Evolutionary conservation across 345 rosid genomes (phyloP), one percentile per base, ranked within the genome.

Genomic region (Melaleuca alternifolia): DNA sequence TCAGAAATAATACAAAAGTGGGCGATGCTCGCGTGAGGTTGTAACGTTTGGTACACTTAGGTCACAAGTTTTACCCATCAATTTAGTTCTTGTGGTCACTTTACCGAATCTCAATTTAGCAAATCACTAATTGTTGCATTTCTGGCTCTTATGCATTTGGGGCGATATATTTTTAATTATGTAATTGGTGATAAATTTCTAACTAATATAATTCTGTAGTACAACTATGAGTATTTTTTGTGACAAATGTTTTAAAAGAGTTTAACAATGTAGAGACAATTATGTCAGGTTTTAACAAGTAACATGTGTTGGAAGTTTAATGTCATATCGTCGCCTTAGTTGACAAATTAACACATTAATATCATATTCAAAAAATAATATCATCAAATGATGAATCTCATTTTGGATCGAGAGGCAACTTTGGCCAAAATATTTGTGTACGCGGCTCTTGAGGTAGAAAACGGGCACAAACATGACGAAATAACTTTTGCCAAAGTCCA

Each of bases 171-270:
- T 59, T n/a, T 0, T 2, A n/a, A 59, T 12, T 59, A 59, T 59
- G 26, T 2, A 12, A 59, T 14, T 2, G 61, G 13, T 26, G 65
- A 26, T 5, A 57, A 57, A 59, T 59, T 6, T 59, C 8, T 12
- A 59, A n/a, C 8, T n/a, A 1, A 59, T 2, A n/a, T n/a, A 59
- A n/a, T 5, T 59, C 28, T 59, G 2, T 59, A 2, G 71, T 59
- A 59, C 4, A 59, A 59, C 0, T 59, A n/a, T 59, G 2, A n/a
- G 12, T n/a, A 26, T 59, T 12, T 0, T 0, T 26, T 16, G n/a
- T n/a, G 26, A 59, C 26, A n/a, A 59, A n/a, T 59, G 71, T 59
- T 59, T 59, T n/a, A 28, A 12, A n/a, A 11, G 71, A 59, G 33
- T 59, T 59, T 6, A 2, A 59, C n/a, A 59, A 59, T 1, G 0